These are phyloP conservation scores for Pecoramyces ruminantium DNA, from an alignment of 192 early-diverging fungal genomes.

Conservation along the genomic window DNA sequence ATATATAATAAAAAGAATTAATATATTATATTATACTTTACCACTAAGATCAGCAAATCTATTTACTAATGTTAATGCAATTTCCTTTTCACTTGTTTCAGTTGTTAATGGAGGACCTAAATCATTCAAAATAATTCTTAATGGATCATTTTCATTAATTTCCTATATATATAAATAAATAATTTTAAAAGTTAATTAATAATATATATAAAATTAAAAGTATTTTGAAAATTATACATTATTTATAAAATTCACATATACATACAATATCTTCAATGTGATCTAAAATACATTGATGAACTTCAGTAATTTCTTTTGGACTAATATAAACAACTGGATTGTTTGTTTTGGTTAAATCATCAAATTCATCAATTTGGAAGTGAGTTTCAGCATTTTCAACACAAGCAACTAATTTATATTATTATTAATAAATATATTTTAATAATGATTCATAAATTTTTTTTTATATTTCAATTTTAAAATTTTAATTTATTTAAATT, in stretches of 20 bases:
- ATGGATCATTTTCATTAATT: conserved; percentile 16
- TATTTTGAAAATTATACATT: no score
- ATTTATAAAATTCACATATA: neutral
- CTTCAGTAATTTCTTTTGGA: conserved; percentile 75
- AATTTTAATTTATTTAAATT: neutral
- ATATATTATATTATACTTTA: neutral
- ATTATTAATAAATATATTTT: neutral
- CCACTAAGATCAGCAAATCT: neutral
- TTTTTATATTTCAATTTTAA: no score
- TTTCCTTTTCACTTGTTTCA: neutral
- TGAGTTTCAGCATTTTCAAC: conserved; percentile 75
- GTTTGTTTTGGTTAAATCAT: conserved; percentile 56
- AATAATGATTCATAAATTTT: no score
- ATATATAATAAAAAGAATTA: no score
- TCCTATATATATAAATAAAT: neutral
- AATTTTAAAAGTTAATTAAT: no score
- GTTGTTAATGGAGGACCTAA: conserved; percentile 17
- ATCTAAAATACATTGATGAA: conserved; percentile 67
- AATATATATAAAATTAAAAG: no score
- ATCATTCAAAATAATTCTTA: conserved; percentile 20
- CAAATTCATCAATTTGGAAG: conserved; percentile 80
- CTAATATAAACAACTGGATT: conserved; percentile 82
- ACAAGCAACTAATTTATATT: conserved; percentile 38
- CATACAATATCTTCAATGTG: conserved; percentile 54
- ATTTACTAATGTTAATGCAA: neutral